phyloP scores from a whole-genome alignment of 371 early-diverging fungal genomes.

The Haplosporangium sp. region DNA sequence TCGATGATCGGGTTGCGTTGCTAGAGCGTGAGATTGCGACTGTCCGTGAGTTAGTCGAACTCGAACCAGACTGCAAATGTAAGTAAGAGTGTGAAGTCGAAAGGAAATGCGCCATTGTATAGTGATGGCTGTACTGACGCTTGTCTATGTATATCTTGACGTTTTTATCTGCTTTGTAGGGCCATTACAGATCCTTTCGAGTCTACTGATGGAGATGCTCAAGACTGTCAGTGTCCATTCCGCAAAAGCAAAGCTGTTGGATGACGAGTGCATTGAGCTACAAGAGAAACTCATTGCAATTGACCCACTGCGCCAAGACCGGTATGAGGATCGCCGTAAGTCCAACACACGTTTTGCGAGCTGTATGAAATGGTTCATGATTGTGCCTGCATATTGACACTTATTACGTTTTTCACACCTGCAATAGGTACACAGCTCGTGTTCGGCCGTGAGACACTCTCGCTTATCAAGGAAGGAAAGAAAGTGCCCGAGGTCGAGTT shows the following conservation, averaged over 20 bases:
- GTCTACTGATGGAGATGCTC: constrained; percentile 58
- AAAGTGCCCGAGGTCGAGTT: constrained; percentile 37
- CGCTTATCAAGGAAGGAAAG: constrained; percentile 27
- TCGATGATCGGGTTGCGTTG: constrained; percentile 56
- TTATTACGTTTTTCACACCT: no score
- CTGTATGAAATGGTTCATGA: no score
- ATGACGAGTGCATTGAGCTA: constrained; percentile 63
- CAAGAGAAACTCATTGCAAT: constrained; percentile 63
- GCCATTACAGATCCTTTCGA: constrained; percentile 64
- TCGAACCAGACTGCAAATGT: constrained; percentile 93
- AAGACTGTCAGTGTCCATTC: constrained; percentile 43
- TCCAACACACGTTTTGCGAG: no score
- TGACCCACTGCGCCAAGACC: constrained; percentile 68
- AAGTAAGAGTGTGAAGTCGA: constrained; percentile 51
- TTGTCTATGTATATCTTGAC: background rate
- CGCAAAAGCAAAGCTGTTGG: constrained; percentile 37
- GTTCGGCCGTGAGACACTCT: constrained; percentile 54
- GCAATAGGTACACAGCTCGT: constrained; percentile 45
- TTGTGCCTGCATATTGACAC: no score
- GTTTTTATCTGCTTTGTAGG: constrained; percentile 37
- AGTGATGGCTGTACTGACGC: no score
- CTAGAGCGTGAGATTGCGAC: constrained; percentile 70
- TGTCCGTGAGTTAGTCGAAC: constrained; percentile 82
- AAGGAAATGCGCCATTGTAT: no score
- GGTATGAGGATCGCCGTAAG: constrained; percentile 75